Conservation (phyloP, 768 basidiomycete species). For the Sistotremastrum suecicum region DNA sequence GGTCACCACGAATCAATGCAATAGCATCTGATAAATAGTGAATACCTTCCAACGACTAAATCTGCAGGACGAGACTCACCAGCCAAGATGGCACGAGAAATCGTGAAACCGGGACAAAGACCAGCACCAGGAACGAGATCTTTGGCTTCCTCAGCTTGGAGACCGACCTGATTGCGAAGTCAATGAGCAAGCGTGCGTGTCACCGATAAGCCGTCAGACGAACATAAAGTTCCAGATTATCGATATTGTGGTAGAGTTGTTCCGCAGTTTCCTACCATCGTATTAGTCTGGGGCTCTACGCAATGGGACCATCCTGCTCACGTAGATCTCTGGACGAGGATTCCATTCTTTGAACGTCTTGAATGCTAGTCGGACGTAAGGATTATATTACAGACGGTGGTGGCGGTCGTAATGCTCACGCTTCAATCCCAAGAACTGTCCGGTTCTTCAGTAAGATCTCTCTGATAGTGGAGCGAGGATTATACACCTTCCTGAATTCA, state of each 20-base stretch:
- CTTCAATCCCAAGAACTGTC: slow-evolving; percentile 63
- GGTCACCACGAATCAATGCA: slow-evolving; percentile 73
- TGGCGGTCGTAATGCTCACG: slow-evolving; percentile 24
- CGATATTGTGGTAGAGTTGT: slow-evolving; percentile 54
- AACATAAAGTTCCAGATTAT: slow-evolving; percentile 69
- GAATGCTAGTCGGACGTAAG: slow-evolving; percentile 40
- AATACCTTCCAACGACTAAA: not conserved
- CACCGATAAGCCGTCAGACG: too few species aligned
- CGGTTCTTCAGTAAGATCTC: not conserved
- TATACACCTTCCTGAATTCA: slow-evolving; percentile 65
- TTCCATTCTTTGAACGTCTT: slow-evolving; percentile 73
- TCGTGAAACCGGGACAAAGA: slow-evolving; percentile 55
- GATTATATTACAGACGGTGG: slow-evolving; percentile 2
- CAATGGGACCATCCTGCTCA: not conserved
- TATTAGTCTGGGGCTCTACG: not conserved
- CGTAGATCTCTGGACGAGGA: slow-evolving; percentile 47
- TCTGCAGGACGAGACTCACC: not conserved
- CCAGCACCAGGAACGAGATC: slow-evolving; percentile 67
- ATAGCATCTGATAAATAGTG: slow-evolving; percentile 62
- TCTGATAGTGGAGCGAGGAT: too few species aligned
- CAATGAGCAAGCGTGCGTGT: not conserved
- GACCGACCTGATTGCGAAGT: slow-evolving; percentile 7
- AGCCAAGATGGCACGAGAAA: not conserved
- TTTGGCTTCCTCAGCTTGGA: slow-evolving; percentile 32
- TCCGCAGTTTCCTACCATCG: slow-evolving; percentile 38